Conservation (phyloP, 129 eudicot species). For the Ambrosia artemisiifolia region DNA sequence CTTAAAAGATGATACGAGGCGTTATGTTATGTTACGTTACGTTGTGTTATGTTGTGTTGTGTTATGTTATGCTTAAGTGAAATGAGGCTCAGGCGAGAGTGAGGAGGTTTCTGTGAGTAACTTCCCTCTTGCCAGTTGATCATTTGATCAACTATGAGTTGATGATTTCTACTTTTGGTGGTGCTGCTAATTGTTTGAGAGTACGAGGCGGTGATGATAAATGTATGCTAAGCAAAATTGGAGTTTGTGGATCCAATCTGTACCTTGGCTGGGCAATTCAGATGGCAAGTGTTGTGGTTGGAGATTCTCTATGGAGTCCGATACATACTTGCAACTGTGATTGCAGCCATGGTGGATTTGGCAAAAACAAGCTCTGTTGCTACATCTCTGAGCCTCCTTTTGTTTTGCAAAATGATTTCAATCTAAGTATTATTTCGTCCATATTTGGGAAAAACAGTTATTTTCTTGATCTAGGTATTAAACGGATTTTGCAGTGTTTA, state of each 20-base stretch:
- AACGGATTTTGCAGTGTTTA: too few relatives aligned
- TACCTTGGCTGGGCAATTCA: slow-evolving; percentile 36
- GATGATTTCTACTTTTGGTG: slow-evolving; percentile 5
- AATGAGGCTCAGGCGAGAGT: slow-evolving; percentile 26
- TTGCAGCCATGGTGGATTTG: slow-evolving; percentile 40
- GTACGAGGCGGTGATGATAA: slow-evolving; percentile 25
- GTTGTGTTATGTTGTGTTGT: slow-evolving; percentile 19
- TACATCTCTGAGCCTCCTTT: slow-evolving; percentile 37
- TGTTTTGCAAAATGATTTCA: neutral
- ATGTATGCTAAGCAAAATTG: too few relatives aligned
- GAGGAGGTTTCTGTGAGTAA: neutral
- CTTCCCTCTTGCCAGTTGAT: neutral
- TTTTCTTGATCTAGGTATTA: too few relatives aligned
- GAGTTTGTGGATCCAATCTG: neutral
- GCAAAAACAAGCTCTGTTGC: slow-evolving; percentile 11
- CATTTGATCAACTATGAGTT: slow-evolving; percentile 6
- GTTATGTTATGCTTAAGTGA: slow-evolving; percentile 20
- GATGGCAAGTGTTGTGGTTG: slow-evolving; percentile 15
- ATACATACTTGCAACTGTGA: slow-evolving; percentile 12
- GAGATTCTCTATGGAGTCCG: neutral
- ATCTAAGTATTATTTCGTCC: neutral
- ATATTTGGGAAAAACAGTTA: too few relatives aligned
- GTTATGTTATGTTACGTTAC: neutral
- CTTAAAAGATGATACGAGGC: slow-evolving; percentile 3
- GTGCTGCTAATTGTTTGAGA: neutral